phyloP scores from a whole-genome alignment of 768 basidiomycete species.

The Candolleomyces aberdarensis region DNA sequence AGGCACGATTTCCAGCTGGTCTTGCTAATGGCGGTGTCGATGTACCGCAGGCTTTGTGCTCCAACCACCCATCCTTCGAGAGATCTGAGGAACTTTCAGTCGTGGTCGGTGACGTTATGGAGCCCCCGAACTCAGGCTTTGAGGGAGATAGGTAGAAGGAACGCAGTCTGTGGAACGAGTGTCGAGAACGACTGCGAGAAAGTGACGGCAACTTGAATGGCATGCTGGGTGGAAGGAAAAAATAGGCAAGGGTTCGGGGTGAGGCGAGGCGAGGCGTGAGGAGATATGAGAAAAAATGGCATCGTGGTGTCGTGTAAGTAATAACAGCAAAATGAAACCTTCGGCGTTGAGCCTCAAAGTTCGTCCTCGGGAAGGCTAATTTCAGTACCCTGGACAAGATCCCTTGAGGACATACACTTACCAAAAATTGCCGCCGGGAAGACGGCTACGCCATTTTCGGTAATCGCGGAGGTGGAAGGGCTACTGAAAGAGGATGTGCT shows the following conservation, averaged over 20 bases:
- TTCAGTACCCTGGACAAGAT: not conserved
- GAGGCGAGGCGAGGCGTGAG: not conserved
- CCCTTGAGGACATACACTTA: not conserved
- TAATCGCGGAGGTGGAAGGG: not conserved
- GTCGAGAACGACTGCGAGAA: slow-evolving; percentile 18
- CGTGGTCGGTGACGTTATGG: not conserved
- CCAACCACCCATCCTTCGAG: not conserved
- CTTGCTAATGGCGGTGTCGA: not conserved
- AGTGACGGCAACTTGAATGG: slow-evolving; percentile 1
- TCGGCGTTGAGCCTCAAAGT: not conserved
- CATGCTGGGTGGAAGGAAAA: not conserved
- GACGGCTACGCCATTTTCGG: not conserved
- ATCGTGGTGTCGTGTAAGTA: too few species aligned
- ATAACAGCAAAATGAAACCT: too few species aligned
- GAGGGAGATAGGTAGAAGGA: slow-evolving; percentile 40
- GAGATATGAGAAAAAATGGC: not conserved
- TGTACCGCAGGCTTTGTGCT: not conserved
- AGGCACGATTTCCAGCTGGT: not conserved
- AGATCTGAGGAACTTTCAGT: not conserved
- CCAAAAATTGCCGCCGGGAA: not conserved
- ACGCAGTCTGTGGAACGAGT: slow-evolving; percentile 37
- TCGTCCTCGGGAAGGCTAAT: not conserved
- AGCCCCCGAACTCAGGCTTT: not conserved
- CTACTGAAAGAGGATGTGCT: not conserved
- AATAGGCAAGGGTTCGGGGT: not conserved